Evolutionary conservation across 345 rosid genomes (phyloP).

Genomic region (Hibiscus mutabilis): DNA sequence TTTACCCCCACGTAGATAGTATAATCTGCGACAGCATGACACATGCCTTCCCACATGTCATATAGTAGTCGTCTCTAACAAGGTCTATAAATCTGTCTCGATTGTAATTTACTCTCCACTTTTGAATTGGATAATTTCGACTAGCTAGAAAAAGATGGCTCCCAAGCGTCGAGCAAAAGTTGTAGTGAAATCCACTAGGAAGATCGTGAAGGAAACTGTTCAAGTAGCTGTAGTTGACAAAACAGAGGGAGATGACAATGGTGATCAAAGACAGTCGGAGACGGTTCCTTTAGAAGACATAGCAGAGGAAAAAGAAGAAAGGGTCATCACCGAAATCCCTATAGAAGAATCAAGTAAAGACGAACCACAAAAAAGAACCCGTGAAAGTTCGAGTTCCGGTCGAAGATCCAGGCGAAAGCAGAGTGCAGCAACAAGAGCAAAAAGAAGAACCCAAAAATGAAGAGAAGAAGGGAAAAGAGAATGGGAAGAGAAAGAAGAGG

Average conservation of each 20-base stretch:
- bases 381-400: not conserved
- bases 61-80: not conserved
- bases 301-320: not conserved
- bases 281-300: constrained; percentile 7
- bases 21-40: not conserved
- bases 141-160: not conserved
- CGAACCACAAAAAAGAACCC: not conserved
- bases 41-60: constrained; percentile 1
- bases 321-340: not conserved
- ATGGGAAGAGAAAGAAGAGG: constrained; percentile 16
- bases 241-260: not conserved
- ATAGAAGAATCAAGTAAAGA: not conserved
- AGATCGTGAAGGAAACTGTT: constrained; percentile 1
- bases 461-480: not conserved
- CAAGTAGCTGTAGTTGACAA: not conserved
- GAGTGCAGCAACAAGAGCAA: not conserved
- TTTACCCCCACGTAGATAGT: constrained; percentile 1
- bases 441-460: not conserved
- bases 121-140: not conserved
- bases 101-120: too few species aligned
- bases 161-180: constrained; percentile 3
- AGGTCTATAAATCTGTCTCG: not conserved
- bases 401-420: constrained; percentile 1
- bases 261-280: not conserved
- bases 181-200: not conserved